Base-by-base conservation (phyloP, 176 grass and related monocot genomes). In the Oryza meridionalis region DNA sequence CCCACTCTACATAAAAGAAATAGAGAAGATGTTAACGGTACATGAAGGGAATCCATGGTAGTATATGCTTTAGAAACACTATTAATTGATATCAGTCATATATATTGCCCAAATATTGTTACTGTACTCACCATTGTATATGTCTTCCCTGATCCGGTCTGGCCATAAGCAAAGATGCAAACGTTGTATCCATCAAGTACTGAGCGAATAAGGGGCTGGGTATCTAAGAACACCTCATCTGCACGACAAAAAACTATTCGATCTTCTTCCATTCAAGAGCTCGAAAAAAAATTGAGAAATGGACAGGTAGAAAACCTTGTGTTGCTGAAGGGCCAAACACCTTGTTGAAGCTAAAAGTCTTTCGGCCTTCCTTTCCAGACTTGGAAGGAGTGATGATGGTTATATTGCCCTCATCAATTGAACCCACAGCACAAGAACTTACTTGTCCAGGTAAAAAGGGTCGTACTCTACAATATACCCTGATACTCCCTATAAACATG, bases 161-260 rank as follows among this genome's bases (percentile, higher is more conserved):
- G 96, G 58, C 96, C 96, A 83, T 99, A 99, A 73, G 96, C 96
- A 77, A 99, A 99, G 89, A 99, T 99, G 70, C 96, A 99, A 69
- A 99, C 96, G 81, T 99, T 99, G 81, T 96, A 99, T 65, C 96
- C 96, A 86, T 99, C 96, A 86, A 99, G 91, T 75, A 99, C 91
- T 1, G 96, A 99, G 29, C 93, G 94, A 89, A 99, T 96, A 31
- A 99, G 94, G 72, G 96, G 93, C 58, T 89, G 93, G n/a, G 93
- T 99, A 89, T 99, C 96, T 65, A 95, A 85, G 84, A 99, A 99
- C 31, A 99, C 96, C 88, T 96, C 93, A 78, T 94, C 96, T 99
- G 86, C 74, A 91, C 0, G 32, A 59, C 27, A 24, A 21, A 72
- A 77, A 86, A 73, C 77, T 51, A 70, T 78, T 86, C 9, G 61